Conservation (phyloP, 805 yeast species). For the Candida michaelii region DNA sequence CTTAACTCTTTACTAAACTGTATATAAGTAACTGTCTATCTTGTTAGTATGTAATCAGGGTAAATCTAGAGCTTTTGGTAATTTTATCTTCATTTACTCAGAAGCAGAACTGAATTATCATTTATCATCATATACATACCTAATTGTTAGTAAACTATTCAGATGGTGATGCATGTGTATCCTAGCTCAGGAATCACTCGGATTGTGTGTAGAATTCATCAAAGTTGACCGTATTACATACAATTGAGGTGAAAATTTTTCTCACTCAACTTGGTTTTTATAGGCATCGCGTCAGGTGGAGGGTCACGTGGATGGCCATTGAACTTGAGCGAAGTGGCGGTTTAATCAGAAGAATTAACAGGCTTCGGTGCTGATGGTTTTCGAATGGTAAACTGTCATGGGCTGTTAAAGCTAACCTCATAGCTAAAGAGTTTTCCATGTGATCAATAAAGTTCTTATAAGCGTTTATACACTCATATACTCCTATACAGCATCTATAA, state of each 20-base stretch:
- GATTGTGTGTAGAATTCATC: conserved; percentile 8
- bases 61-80: conserved; percentile 8
- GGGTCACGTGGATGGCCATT: not conserved
- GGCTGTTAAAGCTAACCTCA: too few relatives aligned
- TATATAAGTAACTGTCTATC: too few relatives aligned
- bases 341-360: too few relatives aligned
- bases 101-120: conserved; percentile 10
- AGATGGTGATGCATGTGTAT: conserved; percentile 10
- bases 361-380: too few relatives aligned
- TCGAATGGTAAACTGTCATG: too few relatives aligned
- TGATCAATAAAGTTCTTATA: too few relatives aligned
- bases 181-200: conserved; percentile 9
- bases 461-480: too few relatives aligned
- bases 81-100: conserved; percentile 7
- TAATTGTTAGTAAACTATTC: conserved; percentile 5
- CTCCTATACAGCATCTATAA: too few relatives aligned
- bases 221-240: conserved; percentile 6
- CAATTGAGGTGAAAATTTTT: conserved; percentile 4
- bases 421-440: too few relatives aligned
- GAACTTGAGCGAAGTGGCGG: too few relatives aligned
- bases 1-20: too few relatives aligned
- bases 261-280: not conserved
- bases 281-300: not conserved
- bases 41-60: conserved; percentile 8
- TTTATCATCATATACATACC: conserved; percentile 9